Evolutionary conservation across 306 rosid species (phyloP).

Genomic region (Styphnolobium japonicum): DNA sequence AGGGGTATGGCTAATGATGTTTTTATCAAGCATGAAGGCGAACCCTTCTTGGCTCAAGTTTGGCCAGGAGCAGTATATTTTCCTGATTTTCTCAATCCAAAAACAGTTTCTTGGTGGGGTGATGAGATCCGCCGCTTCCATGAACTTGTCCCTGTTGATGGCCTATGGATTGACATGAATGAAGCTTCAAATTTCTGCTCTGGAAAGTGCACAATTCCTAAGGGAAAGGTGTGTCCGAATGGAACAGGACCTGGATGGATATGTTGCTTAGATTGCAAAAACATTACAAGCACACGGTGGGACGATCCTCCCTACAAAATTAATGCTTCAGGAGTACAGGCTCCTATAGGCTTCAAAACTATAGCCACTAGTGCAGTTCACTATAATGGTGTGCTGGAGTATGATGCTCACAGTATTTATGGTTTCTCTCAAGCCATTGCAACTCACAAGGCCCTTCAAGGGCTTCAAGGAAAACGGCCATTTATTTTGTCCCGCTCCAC

Average conservation of each 20-base stretch:
- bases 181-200: conserved; percentile 84
- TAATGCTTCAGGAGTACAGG: conserved; percentile 73
- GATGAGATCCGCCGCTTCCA: conserved; percentile 88
- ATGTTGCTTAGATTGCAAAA: conserved; percentile 90
- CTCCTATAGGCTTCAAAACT: conserved; percentile 76
- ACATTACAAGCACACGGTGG: conserved; percentile 76
- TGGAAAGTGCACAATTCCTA: conserved; percentile 78
- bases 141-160: conserved; percentile 91
- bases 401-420: conserved; percentile 87
- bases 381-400: conserved; percentile 80
- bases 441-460: conserved; percentile 78
- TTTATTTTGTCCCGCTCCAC: conserved; percentile 83
- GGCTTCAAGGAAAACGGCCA: conserved; percentile 78
- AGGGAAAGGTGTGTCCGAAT: conserved; percentile 54
- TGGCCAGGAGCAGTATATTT: conserved; percentile 98
- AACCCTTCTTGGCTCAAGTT: conserved; percentile 83
- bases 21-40: conserved; percentile 78
- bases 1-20: conserved; percentile 78
- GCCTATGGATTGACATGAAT: conserved; percentile 97
- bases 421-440: conserved; percentile 84
- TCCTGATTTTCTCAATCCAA: conserved; percentile 86
- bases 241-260: conserved; percentile 65
- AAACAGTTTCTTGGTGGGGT: conserved; percentile 85
- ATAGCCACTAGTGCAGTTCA: conserved; percentile 91
- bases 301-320: conserved; percentile 95